A percentile compares a stretch with the other conserved stretches of the same genome.
These are phyloP conservation scores for Candida sithepensis DNA, from an alignment of 805 yeast species.

Conservation along the genomic window DNA sequence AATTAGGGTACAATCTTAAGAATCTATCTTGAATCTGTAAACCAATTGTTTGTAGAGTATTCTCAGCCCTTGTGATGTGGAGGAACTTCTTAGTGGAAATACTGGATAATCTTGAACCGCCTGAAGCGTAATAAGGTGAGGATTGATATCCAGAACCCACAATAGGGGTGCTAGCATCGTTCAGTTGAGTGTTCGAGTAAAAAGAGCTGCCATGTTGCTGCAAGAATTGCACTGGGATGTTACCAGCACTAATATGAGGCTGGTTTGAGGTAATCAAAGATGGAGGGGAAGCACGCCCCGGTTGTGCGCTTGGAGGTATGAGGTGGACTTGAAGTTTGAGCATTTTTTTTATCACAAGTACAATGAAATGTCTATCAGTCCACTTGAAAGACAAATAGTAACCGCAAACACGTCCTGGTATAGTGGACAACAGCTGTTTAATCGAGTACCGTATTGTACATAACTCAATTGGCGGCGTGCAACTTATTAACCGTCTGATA, in stretches of 20 bases:
- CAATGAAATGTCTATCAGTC: no score
- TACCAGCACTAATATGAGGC: neutral
- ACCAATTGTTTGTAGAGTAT: constrained; percentile 46
- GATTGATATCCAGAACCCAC: constrained; percentile 8
- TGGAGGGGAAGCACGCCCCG: neutral
- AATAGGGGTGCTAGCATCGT: constrained; percentile 28
- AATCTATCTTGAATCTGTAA: constrained; percentile 54
- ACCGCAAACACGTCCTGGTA: no score
- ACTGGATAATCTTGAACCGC: neutral
- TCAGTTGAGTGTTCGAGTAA: constrained; percentile 15
- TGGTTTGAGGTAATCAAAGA: constrained; percentile 1
- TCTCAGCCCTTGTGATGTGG: constrained; percentile 52
- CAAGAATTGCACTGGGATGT: neutral
- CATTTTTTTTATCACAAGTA: no score
- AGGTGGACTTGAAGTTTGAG: constrained; percentile 26
- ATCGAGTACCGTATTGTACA: no score
- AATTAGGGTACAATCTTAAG: constrained; percentile 61
- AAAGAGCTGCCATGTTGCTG: constrained; percentile 9
- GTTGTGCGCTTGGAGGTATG: constrained; percentile 24
- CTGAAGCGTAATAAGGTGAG: constrained; percentile 11
- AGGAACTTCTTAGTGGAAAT: constrained; percentile 45
- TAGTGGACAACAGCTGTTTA: no score
- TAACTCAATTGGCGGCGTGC: no score
- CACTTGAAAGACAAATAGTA: no score
- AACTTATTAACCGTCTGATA: no score